Conservation (phyloP, 805 yeast genomes). For the Zygotorulaspora chibaensis region DNA sequence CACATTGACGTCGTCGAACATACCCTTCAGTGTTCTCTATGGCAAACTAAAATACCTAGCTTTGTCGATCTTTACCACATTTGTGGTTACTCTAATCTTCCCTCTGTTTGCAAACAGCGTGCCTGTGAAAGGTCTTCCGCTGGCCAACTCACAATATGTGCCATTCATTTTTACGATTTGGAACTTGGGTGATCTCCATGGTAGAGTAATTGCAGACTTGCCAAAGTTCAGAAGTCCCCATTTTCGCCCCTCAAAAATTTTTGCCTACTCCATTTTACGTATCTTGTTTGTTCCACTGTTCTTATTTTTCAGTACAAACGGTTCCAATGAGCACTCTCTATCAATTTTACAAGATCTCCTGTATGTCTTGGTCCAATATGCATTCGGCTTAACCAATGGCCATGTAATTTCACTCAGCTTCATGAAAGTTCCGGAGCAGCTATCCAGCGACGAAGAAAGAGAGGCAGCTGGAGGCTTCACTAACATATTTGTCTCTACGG, state of each 20-base stretch:
- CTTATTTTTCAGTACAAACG: constrained; percentile 57
- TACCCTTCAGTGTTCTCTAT: constrained; percentile 61
- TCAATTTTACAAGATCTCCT: constrained; percentile 52
- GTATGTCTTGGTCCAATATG: constrained; percentile 65
- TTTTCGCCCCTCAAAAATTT: constrained; percentile 35
- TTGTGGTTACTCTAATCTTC: constrained; percentile 66
- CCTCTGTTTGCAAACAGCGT: constrained; percentile 84
- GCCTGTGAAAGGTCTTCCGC: constrained; percentile 41
- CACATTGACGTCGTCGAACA: not conserved
- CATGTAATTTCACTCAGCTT: constrained; percentile 76
- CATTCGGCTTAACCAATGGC: constrained; percentile 86
- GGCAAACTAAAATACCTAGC: constrained; percentile 59
- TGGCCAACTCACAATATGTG: constrained; percentile 44
- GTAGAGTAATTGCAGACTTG: constrained; percentile 62
- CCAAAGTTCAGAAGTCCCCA: constrained; percentile 20
- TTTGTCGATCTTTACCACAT: constrained; percentile 65
- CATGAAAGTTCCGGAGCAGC: constrained; percentile 61
- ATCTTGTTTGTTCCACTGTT: constrained; percentile 65
- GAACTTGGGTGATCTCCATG: constrained; percentile 85
- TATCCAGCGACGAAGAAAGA: constrained; percentile 61
- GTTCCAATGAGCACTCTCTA: constrained; percentile 34
- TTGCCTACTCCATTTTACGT: constrained; percentile 54
- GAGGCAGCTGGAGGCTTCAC: constrained; percentile 96
- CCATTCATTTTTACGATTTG: constrained; percentile 80
- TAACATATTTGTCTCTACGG: constrained; percentile 70